A percentile compares a stretch with the other conserved stretches of the same genome.
Conservation (phyloP, 257 asterid genomes). For the Avicennia marina region DNA sequence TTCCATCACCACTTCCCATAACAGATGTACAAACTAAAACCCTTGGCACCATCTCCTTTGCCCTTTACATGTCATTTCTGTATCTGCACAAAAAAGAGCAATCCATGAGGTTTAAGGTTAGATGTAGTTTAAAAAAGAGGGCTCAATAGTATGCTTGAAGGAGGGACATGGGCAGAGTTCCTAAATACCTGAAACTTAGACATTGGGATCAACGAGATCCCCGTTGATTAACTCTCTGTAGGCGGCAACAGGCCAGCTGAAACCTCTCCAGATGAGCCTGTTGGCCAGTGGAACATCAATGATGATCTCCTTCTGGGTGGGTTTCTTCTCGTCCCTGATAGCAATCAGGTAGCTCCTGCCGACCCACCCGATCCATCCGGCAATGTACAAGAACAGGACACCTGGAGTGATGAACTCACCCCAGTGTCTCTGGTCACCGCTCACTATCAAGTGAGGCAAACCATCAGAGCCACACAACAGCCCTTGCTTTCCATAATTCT, state of each 20-base stretch:
- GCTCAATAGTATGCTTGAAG: no score
- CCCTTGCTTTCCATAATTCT: slow-evolving; percentile 79
- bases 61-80: no score
- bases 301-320: slow-evolving; percentile 86
- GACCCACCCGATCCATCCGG: slow-evolving; percentile 98
- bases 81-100: no score
- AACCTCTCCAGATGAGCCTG: slow-evolving; percentile 75
- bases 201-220: slow-evolving; percentile 77
- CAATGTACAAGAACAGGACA: slow-evolving; percentile 78
- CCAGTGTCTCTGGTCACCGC: slow-evolving; percentile 97
- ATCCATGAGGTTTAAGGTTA: no score
- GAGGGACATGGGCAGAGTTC: no score
- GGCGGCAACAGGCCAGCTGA: slow-evolving; percentile 96
- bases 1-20: no score
- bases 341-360: slow-evolving; percentile 95
- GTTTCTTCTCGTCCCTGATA: slow-evolving; percentile 84
- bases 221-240: slow-evolving; percentile 83
- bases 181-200: slow-evolving; percentile 25
- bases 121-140: no score
- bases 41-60: no score
- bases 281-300: slow-evolving; percentile 92
- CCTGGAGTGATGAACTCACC: slow-evolving; percentile 98
- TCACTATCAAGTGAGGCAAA: slow-evolving; percentile 91
- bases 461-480: slow-evolving; percentile 91
- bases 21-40: no score